These are phyloP conservation scores for Arxiozyma telluris DNA, from an alignment of 1,139 yeast genomes.

Conservation along the genomic window DNA sequence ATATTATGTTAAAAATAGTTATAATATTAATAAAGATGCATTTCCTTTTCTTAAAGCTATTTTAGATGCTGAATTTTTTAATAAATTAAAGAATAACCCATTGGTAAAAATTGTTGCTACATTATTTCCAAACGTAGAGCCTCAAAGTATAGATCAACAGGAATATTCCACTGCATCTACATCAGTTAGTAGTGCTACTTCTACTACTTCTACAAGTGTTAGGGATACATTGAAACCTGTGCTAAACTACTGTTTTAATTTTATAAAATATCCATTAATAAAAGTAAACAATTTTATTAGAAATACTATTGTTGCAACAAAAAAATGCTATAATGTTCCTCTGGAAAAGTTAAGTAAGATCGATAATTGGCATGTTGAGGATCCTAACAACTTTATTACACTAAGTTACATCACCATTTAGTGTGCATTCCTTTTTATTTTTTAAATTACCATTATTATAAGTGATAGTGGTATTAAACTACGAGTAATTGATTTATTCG, in stretches of 20 bases:
- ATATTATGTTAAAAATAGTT: conserved; percentile 3
- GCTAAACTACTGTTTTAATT: not conserved
- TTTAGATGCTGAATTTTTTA: not conserved
- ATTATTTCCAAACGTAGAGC: not conserved
- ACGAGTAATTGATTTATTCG: not conserved
- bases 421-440: not conserved
- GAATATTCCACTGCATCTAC: not conserved
- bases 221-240: not conserved
- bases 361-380: conserved; percentile 4
- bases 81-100: not conserved
- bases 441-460: too few relatives aligned
- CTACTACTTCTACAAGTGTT: not conserved
- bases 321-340: not conserved
- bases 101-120: not conserved
- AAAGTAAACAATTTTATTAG: conserved; percentile 5
- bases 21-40: not conserved
- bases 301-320: not conserved
- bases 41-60: not conserved
- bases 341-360: not conserved
- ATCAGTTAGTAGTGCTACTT: not conserved
- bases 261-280: conserved; percentile 10
- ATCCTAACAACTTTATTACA: conserved; percentile 3
- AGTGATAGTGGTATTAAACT: too few relatives aligned
- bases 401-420: conserved; percentile 1
- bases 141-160: not conserved